Conservation (phyloP, 1,284 basidiomycete species). For the Cryptococcus jaspeensis region DNA sequence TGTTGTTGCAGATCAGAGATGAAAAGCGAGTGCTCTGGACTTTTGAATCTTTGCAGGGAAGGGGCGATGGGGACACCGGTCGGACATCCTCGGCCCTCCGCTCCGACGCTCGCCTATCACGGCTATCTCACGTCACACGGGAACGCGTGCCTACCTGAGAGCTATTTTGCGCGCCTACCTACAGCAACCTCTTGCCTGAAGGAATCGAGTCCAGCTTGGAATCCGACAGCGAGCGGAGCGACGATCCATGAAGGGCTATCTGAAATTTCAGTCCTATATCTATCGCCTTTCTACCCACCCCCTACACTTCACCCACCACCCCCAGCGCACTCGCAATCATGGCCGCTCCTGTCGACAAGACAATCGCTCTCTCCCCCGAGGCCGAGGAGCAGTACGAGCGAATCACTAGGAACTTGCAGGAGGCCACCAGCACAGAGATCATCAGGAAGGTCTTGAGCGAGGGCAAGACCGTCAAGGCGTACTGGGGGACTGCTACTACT, state of each 20-base stretch:
- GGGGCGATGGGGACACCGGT: not conserved
- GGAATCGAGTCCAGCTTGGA: not conserved
- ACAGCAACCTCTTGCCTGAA: too few species aligned
- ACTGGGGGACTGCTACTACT: slow-evolving; percentile 93
- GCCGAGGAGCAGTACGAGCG: slow-evolving; percentile 70
- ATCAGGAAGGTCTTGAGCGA: slow-evolving; percentile 81
- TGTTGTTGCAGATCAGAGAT: not conserved
- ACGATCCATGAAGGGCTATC: not conserved
- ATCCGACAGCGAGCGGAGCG: too few species aligned
- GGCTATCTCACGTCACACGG: too few species aligned
- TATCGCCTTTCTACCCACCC: not conserved
- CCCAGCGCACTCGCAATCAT: slow-evolving; percentile 20
- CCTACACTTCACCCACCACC: not conserved
- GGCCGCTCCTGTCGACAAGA: slow-evolving; percentile 24
- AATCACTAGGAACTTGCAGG: slow-evolving; percentile 82
- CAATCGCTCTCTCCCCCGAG: slow-evolving; percentile 38
- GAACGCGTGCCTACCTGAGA: too few species aligned
- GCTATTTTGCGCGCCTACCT: too few species aligned
- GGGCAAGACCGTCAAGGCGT: slow-evolving; percentile 72
- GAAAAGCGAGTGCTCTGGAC: not conserved
- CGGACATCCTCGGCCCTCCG: slow-evolving; percentile 1
- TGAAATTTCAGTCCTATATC: not conserved
- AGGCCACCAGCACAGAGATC: slow-evolving; percentile 81
- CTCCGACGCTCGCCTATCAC: not conserved
- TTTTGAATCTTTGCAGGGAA: not conserved